phyloP scores from a whole-genome alignment of 768 basidiomycete species.

The Termitomyces sp. region DNA sequence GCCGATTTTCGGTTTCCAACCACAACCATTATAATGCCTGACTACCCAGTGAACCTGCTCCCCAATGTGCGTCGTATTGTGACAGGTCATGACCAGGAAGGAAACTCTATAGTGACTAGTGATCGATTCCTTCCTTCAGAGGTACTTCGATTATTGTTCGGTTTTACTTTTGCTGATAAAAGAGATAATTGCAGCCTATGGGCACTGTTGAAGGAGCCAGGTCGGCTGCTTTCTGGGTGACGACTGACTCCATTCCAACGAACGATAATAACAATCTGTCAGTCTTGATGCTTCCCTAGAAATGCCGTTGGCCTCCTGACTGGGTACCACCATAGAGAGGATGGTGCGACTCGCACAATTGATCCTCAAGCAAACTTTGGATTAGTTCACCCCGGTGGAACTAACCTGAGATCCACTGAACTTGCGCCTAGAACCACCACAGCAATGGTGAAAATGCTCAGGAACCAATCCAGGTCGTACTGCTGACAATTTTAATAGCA shows the following conservation, averaged over 20 bases:
- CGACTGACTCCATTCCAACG: conserved; percentile 41
- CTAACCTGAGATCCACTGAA: conserved; percentile 48
- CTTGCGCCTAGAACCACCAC: conserved; percentile 45
- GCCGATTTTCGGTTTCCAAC: neutral
- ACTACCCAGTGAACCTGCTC: conserved; percentile 18
- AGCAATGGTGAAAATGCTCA: conserved; percentile 34
- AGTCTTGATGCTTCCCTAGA: neutral
- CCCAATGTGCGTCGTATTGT: conserved; percentile 45
- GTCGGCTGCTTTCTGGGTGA: conserved; percentile 43
- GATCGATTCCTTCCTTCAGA: conserved; percentile 25
- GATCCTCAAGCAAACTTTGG: conserved; percentile 34
- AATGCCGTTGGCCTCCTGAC: neutral
- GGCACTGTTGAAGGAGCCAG: conserved; percentile 27
- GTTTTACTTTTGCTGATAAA: neutral
- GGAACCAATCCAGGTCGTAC: neutral
- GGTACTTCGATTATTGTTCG: conserved; percentile 12
- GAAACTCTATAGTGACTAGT: conserved; percentile 33
- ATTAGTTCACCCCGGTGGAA: conserved; percentile 37
- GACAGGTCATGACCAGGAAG: conserved; percentile 40
- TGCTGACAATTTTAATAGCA: conserved; percentile 22
- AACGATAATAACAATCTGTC: conserved; percentile 49
- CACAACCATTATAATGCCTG: conserved; percentile 19
- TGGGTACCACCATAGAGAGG: conserved; percentile 35
- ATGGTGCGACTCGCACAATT: conserved; percentile 39
- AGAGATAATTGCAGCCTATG: conserved; percentile 24